Evolutionary conservation across 2,329 filamentous ascomycete genomes (phyloP).

Genomic region (Exophiala viscosa): DNA sequence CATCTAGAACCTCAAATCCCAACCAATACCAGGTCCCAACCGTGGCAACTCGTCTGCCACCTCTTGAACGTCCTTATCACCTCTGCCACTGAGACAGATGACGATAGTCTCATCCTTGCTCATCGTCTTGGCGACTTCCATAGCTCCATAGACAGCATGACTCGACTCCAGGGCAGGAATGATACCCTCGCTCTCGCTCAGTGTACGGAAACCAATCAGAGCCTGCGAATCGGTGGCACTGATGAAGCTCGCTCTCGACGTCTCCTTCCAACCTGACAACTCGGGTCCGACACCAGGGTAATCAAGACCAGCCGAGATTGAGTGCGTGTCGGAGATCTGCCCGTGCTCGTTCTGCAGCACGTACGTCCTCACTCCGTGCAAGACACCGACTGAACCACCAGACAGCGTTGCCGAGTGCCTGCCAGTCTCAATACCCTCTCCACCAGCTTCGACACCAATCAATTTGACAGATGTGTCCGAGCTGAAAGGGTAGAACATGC

Average conservation of each 20-base stretch:
- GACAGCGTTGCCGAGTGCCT: slow-evolving; percentile 85
- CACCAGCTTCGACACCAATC: slow-evolving; percentile 90
- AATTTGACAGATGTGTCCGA: slow-evolving; percentile 81
- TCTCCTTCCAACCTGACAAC: slow-evolving; percentile 89
- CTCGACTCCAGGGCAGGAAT: slow-evolving; percentile 93
- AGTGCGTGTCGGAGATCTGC: slow-evolving; percentile 93
- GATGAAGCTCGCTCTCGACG: slow-evolving; percentile 76
- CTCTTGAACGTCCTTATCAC: slow-evolving; percentile 98
- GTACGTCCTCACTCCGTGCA: slow-evolving; percentile 95
- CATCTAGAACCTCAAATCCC: slow-evolving; percentile 57
- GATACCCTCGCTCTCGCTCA: slow-evolving; percentile 89
- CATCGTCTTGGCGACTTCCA: slow-evolving; percentile 82
- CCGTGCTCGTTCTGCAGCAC: slow-evolving; percentile 89
- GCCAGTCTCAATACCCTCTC: slow-evolving; percentile 81
- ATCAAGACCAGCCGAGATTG: slow-evolving; percentile 91
- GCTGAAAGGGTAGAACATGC: slow-evolving; percentile 97
- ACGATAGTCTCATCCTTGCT: slow-evolving; percentile 87
- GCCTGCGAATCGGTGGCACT: slow-evolving; percentile 89
- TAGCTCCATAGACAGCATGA: slow-evolving; percentile 84
- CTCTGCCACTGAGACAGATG: slow-evolving; percentile 86
- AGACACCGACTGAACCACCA: slow-evolving; percentile 82
- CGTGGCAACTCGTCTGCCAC: slow-evolving; percentile 90
- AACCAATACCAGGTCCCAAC: slow-evolving; percentile 81
- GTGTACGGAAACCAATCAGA: slow-evolving; percentile 77
- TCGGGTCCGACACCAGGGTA: slow-evolving; percentile 97